These are phyloP conservation scores for Magnusiomyces suaveolens DNA, from an alignment of 1,139 yeast species.

Conservation along the genomic window DNA sequence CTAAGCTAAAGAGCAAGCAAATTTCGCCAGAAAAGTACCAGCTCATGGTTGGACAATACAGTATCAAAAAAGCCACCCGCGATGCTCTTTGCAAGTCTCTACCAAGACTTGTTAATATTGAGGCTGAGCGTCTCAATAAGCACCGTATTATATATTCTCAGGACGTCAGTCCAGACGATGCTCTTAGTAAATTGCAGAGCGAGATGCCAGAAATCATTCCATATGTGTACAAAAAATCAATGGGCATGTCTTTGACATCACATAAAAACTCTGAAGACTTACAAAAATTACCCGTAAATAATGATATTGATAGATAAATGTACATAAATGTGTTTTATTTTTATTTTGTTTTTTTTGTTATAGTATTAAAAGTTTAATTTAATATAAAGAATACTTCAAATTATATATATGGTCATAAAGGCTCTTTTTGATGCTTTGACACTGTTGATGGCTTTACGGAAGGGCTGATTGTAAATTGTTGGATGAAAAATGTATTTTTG, in stretches of 20 bases:
- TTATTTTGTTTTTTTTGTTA: not conserved
- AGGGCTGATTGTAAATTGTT: too few species aligned
- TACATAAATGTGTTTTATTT: not conserved
- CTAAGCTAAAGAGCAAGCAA: not conserved
- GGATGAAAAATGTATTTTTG: too few species aligned
- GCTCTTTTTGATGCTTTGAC: not conserved
- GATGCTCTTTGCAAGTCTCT: not conserved
- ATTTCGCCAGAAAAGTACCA: not conserved
- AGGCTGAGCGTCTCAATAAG: not conserved
- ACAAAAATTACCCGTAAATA: not conserved
- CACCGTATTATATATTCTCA: too few species aligned
- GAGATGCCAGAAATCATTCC: not conserved
- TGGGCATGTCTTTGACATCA: not conserved
- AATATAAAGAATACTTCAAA: not conserved
- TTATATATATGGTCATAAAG: not conserved
- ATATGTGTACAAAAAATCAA: not conserved
- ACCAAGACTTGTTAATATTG: not conserved
- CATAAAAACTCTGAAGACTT: not conserved
- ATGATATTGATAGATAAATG: not conserved
- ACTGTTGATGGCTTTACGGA: too few species aligned
- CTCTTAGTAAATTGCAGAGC: not conserved
- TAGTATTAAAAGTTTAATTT: not conserved
- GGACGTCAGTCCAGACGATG: too few species aligned
- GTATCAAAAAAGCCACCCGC: not conserved
- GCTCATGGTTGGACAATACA: not conserved